phyloP scores from a whole-genome alignment of 1,284 basidiomycete genomes.

The Apiotrichum porosum region DNA sequence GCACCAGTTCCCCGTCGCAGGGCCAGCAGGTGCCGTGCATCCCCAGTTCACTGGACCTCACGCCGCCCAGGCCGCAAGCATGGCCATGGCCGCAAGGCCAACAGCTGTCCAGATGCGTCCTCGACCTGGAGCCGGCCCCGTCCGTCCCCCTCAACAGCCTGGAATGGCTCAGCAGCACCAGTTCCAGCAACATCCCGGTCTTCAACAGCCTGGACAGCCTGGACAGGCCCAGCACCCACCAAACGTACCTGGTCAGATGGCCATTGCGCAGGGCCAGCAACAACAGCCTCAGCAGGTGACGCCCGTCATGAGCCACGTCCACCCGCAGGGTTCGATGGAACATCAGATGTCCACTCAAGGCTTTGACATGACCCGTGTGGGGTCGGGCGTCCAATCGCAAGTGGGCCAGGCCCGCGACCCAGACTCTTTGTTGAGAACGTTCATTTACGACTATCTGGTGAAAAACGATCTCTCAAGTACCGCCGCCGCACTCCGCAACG shows the following conservation, averaged over 20 bases:
- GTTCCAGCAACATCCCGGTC: slow-evolving; percentile 18
- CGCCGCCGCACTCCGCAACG: slow-evolving; percentile 39
- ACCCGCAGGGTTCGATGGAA: slow-evolving; percentile 17
- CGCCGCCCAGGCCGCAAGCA: slow-evolving; percentile 17
- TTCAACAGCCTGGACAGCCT: slow-evolving; percentile 17
- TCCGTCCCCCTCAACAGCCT: slow-evolving; percentile 9
- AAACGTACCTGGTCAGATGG: slow-evolving; percentile 10
- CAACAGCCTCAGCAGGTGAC: slow-evolving; percentile 21
- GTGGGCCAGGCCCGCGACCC: slow-evolving; percentile 20
- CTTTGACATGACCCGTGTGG: slow-evolving; percentile 33
- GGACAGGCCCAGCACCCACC: slow-evolving; percentile 22
- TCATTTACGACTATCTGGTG: slow-evolving; percentile 45
- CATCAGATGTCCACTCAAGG: slow-evolving; percentile 17
- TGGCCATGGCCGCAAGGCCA: slow-evolving; percentile 8
- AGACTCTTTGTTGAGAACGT: slow-evolving; percentile 43
- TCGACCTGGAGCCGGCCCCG: slow-evolving; percentile 8
- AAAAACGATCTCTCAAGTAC: slow-evolving; percentile 38
- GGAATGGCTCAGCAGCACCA: slow-evolving; percentile 12
- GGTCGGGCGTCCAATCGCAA: slow-evolving; percentile 27
- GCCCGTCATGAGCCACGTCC: slow-evolving; percentile 15
- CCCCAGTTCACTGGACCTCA: slow-evolving; percentile 17
- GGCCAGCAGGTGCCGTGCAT: slow-evolving; percentile 17
- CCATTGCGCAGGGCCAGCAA: slow-evolving; percentile 6
- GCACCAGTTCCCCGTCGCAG: slow-evolving; percentile 34
- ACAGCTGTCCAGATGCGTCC: slow-evolving; percentile 16